Evolutionary conservation across 169 alveolate genomes (phyloP).

Genomic region (Plasmodium vivax): DNA sequence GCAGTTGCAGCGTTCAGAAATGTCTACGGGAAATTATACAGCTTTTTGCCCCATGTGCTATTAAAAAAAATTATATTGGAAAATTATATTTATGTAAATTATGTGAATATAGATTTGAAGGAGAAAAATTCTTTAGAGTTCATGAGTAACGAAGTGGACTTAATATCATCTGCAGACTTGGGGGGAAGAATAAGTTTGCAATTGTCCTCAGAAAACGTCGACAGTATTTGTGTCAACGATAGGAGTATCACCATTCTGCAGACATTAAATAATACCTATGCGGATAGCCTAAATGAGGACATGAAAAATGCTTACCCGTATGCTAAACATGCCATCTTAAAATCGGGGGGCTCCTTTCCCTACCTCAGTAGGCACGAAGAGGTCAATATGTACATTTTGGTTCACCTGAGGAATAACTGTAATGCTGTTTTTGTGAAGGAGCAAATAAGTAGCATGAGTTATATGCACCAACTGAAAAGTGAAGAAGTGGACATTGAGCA

Average conservation of each 20-base stretch:
- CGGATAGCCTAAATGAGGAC: conserved; percentile 54
- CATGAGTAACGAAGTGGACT: conserved; percentile 85
- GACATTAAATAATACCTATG: conserved; percentile 78
- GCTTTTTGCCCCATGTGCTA: conserved; percentile 82
- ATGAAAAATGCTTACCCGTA: conserved; percentile 75
- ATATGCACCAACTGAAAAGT: conserved; percentile 22
- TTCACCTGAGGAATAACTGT: conserved; percentile 78
- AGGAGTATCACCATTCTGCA: conserved; percentile 76
- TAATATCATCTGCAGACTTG: conserved; percentile 79
- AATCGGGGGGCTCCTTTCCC: conserved; percentile 83
- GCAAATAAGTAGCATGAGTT: conserved; percentile 57
- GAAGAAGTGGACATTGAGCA: conserved; percentile 16
- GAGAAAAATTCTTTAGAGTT: conserved; percentile 83
- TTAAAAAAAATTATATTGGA: conserved; percentile 79
- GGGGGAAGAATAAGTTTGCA: conserved; percentile 85
- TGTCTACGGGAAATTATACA: conserved; percentile 78
- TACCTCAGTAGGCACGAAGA: conserved; percentile 83
- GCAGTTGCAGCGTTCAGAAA: conserved; percentile 79
- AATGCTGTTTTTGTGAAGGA: conserved; percentile 36
- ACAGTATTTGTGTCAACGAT: conserved; percentile 27
- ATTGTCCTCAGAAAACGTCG: conserved; percentile 77
- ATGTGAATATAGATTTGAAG: conserved; percentile 61
- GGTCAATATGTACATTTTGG: conserved; percentile 78
- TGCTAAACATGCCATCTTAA: conserved; percentile 80
- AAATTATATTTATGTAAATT: conserved; percentile 75